phyloP scores from a whole-genome alignment of 2,329 filamentous ascomycete species.

The Aspergillus latus region DNA sequence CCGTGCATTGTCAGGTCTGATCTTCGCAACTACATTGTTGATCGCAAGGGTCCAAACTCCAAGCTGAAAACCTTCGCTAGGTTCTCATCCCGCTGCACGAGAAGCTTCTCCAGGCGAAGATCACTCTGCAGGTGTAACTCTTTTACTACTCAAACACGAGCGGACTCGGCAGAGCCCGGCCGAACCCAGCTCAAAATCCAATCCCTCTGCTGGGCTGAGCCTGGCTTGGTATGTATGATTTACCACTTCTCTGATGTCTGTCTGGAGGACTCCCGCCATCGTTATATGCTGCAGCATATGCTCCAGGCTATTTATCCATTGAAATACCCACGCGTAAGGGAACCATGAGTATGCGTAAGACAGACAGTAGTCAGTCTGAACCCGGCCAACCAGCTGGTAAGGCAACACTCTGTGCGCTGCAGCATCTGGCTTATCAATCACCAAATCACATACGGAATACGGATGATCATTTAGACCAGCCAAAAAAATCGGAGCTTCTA shows the following conservation, averaged over 20 bases:
- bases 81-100: not conserved
- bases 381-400: not conserved
- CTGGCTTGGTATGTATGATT: not conserved
- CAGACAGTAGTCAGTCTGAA: not conserved
- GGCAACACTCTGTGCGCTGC: not conserved
- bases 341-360: not conserved
- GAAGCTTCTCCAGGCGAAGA: conserved; percentile 9
- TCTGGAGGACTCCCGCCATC: no score
- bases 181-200: not conserved
- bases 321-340: not conserved
- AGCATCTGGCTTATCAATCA: conserved; percentile 1
- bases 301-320: not conserved
- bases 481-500: not conserved
- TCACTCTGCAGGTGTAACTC: conserved; percentile 10
- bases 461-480: not conserved
- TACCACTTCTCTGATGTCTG: not conserved
- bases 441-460: conserved; percentile 4
- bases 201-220: not conserved
- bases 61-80: not conserved
- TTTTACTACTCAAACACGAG: not conserved
- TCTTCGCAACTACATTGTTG: conserved; percentile 4
- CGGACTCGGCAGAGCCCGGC: not conserved
- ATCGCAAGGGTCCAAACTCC: not conserved
- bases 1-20: not conserved
- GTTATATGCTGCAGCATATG: no score